A percentile compares a stretch with the other conserved stretches of the same genome.
These are phyloP conservation scores for Atkinsonella hypoxylon DNA, from an alignment of 2,329 filamentous ascomycete species.

Conservation along the genomic window DNA sequence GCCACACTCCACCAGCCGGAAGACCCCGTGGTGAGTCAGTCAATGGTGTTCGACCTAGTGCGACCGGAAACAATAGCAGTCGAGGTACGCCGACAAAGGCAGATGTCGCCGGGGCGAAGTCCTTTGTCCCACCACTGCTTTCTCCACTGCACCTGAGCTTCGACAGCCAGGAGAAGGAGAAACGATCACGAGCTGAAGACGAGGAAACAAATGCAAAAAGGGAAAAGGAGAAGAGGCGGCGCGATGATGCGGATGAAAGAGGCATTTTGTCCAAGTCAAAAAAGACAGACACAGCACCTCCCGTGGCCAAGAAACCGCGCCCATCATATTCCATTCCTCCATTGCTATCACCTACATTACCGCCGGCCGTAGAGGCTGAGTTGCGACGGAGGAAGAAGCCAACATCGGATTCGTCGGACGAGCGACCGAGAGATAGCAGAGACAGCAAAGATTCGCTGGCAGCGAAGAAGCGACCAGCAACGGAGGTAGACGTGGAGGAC, in stretches of 20 bases:
- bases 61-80: slow-evolving; percentile 21
- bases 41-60: slow-evolving; percentile 29
- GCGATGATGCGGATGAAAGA: slow-evolving; percentile 17
- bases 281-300: slow-evolving; percentile 14
- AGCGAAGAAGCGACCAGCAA: slow-evolving; percentile 16
- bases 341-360: slow-evolving; percentile 44
- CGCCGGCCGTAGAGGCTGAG: slow-evolving; percentile 35
- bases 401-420: slow-evolving; percentile 13
- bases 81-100: slow-evolving; percentile 26
- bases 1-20: slow-evolving; percentile 23
- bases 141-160: slow-evolving; percentile 39
- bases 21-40: slow-evolving; percentile 28
- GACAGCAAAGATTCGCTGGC: slow-evolving; percentile 12
- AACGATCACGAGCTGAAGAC: slow-evolving; percentile 14
- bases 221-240: slow-evolving; percentile 20
- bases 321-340: slow-evolving; percentile 30
- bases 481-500: slow-evolving; percentile 23
- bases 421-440: slow-evolving; percentile 11
- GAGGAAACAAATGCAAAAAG: slow-evolving; percentile 15
- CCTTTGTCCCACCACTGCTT: slow-evolving; percentile 37
- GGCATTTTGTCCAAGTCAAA: slow-evolving; percentile 19
- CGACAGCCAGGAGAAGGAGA: slow-evolving; percentile 24
- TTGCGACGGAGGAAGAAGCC: slow-evolving; percentile 21
- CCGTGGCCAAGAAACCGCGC: slow-evolving; percentile 25
- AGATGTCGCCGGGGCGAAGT: slow-evolving; percentile 22